phyloP scores from a whole-genome alignment of 2,329 filamentous ascomycete species.

The Hymenoscyphus fraxineus region DNA sequence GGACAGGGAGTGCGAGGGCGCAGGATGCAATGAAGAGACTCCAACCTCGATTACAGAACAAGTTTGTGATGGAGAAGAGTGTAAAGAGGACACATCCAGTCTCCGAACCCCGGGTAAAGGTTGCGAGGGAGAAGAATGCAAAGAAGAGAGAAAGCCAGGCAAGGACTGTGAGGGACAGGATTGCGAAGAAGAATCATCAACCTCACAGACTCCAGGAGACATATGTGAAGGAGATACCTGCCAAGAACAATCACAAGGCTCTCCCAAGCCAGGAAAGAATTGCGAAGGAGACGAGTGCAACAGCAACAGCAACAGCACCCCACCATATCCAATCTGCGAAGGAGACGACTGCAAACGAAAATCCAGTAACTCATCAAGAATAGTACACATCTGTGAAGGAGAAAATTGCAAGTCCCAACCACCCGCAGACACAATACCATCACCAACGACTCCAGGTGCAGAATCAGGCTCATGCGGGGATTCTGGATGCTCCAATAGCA shows the following conservation, averaged over 20 bases:
- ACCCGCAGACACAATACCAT: background rate
- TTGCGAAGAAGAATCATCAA: background rate
- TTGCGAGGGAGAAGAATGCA: background rate
- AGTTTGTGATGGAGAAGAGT: no score
- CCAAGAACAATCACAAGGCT: background rate
- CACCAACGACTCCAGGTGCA: background rate
- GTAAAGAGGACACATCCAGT: background rate
- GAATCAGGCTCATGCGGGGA: background rate
- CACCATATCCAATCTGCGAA: background rate
- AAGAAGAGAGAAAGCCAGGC: no score
- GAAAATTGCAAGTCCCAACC: background rate
- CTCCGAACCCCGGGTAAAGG: background rate
- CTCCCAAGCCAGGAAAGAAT: background rate
- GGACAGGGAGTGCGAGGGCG: no score
- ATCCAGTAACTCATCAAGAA: background rate
- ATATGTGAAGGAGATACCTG: background rate
- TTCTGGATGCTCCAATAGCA: background rate
- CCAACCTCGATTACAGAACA: no score
- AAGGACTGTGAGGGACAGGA: background rate
- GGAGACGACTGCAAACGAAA: background rate
- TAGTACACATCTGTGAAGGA: background rate
- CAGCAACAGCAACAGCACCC: background rate
- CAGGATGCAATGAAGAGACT: no score
- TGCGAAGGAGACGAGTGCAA: background rate
- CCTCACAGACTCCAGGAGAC: background rate